phyloP scores from a whole-genome alignment of 257 asterid species.

The Solanum verrucosum region DNA sequence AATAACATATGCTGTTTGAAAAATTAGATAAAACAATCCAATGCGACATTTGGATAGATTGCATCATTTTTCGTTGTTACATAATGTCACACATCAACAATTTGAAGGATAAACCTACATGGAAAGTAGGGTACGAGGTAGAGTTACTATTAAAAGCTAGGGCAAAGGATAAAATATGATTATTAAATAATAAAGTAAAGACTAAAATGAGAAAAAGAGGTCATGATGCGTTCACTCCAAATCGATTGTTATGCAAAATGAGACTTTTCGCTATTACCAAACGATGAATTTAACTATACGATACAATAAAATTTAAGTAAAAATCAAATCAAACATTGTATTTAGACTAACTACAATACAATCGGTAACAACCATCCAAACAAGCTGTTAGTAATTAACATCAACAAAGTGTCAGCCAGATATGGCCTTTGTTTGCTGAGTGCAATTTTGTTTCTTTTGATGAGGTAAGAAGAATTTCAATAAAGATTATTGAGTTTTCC shows the following conservation, averaged over 20 bases:
- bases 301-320: background rate
- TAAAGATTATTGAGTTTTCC: background rate
- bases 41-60: background rate
- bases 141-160: background rate
- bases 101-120: background rate
- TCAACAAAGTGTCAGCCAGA: background rate
- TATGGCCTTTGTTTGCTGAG: background rate
- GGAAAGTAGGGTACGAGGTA: background rate
- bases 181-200: background rate
- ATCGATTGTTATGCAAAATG: background rate
- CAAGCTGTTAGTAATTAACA: background rate
- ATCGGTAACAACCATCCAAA: background rate
- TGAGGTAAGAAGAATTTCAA: background rate
- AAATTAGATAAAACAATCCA: background rate
- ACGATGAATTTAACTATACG: background rate
- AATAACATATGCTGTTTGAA: background rate
- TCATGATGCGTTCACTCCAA: background rate
- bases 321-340: background rate
- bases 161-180: background rate
- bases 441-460: background rate
- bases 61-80: background rate
- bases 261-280: background rate
- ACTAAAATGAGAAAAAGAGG: background rate
- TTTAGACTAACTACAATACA: background rate
- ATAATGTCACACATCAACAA: background rate